Percentiles rank a stretch among this genome's conserved stretches.
phyloP scores from a whole-genome alignment of 805 yeast species.

The Hyphopichia homilentoma region DNA sequence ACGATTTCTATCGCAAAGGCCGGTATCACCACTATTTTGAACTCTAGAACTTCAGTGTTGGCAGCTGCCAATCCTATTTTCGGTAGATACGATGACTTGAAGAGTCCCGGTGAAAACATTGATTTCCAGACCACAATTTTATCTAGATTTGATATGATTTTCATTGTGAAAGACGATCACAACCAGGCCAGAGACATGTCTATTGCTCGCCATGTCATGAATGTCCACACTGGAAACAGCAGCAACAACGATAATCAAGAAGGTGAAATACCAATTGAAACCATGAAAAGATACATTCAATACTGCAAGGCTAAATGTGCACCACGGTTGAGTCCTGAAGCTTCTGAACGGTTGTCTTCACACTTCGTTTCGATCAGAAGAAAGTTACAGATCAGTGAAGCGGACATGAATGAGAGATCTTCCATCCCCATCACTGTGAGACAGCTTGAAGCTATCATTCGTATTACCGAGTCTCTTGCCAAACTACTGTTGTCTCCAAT shows the following conservation, averaged over 20 bases:
- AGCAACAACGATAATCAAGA: slow-evolving; percentile 47
- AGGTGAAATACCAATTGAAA: slow-evolving; percentile 85
- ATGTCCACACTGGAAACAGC: slow-evolving; percentile 79
- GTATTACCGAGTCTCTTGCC: slow-evolving; percentile 93
- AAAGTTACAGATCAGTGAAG: slow-evolving; percentile 75
- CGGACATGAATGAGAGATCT: slow-evolving; percentile 80
- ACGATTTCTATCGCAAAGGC: slow-evolving; percentile 98
- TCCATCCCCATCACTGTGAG: slow-evolving; percentile 96
- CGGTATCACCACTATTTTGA: slow-evolving; percentile 94
- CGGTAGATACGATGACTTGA: slow-evolving; percentile 94
- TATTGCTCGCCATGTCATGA: slow-evolving; percentile 93
- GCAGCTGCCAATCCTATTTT: slow-evolving; percentile 98
- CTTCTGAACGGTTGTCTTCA: slow-evolving; percentile 84
- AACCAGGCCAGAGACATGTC: slow-evolving; percentile 78
- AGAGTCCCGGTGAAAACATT: slow-evolving; percentile 95
- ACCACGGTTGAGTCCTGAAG: slow-evolving; percentile 84
- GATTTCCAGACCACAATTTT: slow-evolving; percentile 96
- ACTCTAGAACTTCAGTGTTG: slow-evolving; percentile 92
- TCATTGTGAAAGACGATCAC: slow-evolving; percentile 94
- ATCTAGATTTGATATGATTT: slow-evolving; percentile 98
- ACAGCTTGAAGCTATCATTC: slow-evolving; percentile 94
- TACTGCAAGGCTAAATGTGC: slow-evolving; percentile 90
- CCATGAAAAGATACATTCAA: slow-evolving; percentile 88
- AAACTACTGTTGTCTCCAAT: slow-evolving; percentile 78
- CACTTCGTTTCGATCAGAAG: slow-evolving; percentile 90